Base-by-base conservation (phyloP, 2,329 filamentous ascomycete species). In the Pseudopithomyces chartarum region DNA sequence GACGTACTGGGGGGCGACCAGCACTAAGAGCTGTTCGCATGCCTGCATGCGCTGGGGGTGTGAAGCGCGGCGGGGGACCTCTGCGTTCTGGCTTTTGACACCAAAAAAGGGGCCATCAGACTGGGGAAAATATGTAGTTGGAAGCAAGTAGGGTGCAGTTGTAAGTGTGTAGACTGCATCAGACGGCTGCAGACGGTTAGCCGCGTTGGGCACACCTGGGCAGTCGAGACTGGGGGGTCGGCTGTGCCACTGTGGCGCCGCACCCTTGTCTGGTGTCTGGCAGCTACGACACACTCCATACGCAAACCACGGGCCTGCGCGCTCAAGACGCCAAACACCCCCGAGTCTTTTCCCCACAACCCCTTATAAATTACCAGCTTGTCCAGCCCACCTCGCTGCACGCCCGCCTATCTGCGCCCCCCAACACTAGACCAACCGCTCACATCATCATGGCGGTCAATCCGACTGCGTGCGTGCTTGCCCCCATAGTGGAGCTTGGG, bases 391-490 rank as follows among this genome's bases (percentile, higher is more conserved):
- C 26, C 34, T 45, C n/a, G 50, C 50, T 40, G 13, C 22, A 26
- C 11, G 38, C 23, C 6, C 26, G 15, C 38, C 22, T n/a, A 15
- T 34, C 12, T 19, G 17, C 29, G 22, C 12, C n/a, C 22, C 15
- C 38, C n/a, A 17, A 29, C 26, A 42, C 20, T 8, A 42, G 15
- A 26, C 15, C 20, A 42, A 10, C 57, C 46, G 53, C 22, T 36
- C 47, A 44, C 48, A 45, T 34, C 48, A 43, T 58, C 63, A 77
- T 77, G 75, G 72, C 74, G 70, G 67, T 71, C 56, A 77, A 74
- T 61, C 74, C 75, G 57, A 74, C 74, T 72, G 74, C 75, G 75
- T 77, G 71, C 44, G 74, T 69, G 55, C 22, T 69, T 55, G 20
- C 49, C 51, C 43, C 43, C 20, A 45, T 15, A 32, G 52, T 56